Conservation (phyloP, 148 eudicot genomes). For the Dianthus caryophyllus region DNA sequence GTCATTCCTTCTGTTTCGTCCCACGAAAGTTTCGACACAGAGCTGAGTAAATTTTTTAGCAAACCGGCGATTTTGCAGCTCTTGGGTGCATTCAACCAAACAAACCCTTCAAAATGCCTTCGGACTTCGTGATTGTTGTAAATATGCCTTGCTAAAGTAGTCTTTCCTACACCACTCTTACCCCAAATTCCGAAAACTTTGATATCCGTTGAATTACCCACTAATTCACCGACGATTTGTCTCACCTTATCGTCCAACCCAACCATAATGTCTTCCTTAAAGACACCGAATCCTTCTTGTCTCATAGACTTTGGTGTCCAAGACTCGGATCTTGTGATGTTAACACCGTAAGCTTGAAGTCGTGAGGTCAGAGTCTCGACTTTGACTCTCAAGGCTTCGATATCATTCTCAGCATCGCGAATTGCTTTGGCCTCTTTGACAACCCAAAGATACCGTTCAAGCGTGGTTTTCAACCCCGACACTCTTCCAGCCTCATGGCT, state of each 20-base stretch:
- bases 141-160: slow-evolving; percentile 26
- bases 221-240: slow-evolving; percentile 20
- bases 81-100: slow-evolving; percentile 20
- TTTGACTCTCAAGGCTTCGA: slow-evolving; percentile 26
- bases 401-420: slow-evolving; percentile 20
- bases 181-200: slow-evolving; percentile 30
- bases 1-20: slow-evolving; percentile 21
- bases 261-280: slow-evolving; percentile 13
- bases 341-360: slow-evolving; percentile 29
- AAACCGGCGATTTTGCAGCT: slow-evolving; percentile 11
- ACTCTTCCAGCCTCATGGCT: slow-evolving; percentile 23
- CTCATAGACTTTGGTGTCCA: neutral
- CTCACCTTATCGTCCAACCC: slow-evolving; percentile 30
- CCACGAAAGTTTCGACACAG: slow-evolving; percentile 17
- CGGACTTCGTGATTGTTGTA: slow-evolving; percentile 20
- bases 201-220: slow-evolving; percentile 5
- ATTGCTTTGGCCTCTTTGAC: slow-evolving; percentile 25
- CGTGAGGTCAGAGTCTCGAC: slow-evolving; percentile 25
- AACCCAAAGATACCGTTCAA: slow-evolving; percentile 26
- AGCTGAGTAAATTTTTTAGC: slow-evolving; percentile 17
- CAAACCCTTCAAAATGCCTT: slow-evolving; percentile 22
- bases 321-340: slow-evolving; percentile 23
- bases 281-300: neutral
- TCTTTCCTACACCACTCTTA: slow-evolving; percentile 32
- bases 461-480: slow-evolving; percentile 8